Base-by-base conservation (phyloP, 2,329 filamentous ascomycete species). In the Colletotrichum noveboracense region DNA sequence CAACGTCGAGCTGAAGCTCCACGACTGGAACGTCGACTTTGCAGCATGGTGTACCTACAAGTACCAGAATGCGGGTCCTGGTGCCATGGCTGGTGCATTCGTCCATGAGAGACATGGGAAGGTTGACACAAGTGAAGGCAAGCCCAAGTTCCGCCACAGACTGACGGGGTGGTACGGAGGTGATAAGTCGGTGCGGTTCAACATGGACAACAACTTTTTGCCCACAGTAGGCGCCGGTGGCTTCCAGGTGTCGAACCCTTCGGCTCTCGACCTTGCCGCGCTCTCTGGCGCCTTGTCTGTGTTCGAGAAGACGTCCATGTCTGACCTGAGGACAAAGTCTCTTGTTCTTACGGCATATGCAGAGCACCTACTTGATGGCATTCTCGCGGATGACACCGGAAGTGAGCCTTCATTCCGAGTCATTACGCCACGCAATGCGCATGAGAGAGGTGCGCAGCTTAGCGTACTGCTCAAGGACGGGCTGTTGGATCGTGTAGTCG, bases 41-140 rank as follows among this genome's bases (percentile, higher is more conserved):
- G 94, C 94, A 9, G 93, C 89, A 14, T 96, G 94, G 94, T 96
- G 94, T 83, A 94, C 91, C 52, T 96, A 96, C 87, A 96, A 96
- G 84, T 96, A 96, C 84, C 88, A 96, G 79, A 96, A 96, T 80
- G 91, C 91, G 38, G 94, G 94, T 0, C 94, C 94, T 0, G 94
- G 94, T 4, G 88, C 91, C 6, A 95, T 95, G 76, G 94, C 90
- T 5, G 94, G 92, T 0, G 85, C 93, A 0, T 96, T 95, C 79
- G 92, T 96, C 12, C 94, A 96, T 81, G 90, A 94, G 79, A 87
- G 85, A 30, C 93, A 96, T 80, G 91, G 92, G 10, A 82, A 82
- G 13, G 90, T 92, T 9, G 84, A 85, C 52, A 82, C 81, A 30
- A 87, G 90, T 6, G 79, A 83, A n/a, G 83, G 86, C 55, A 80